Evolutionary conservation across 768 basidiomycete genomes (phyloP), one percentile per base, ranked within the genome.

Genomic region (Boletus bicolor): DNA sequence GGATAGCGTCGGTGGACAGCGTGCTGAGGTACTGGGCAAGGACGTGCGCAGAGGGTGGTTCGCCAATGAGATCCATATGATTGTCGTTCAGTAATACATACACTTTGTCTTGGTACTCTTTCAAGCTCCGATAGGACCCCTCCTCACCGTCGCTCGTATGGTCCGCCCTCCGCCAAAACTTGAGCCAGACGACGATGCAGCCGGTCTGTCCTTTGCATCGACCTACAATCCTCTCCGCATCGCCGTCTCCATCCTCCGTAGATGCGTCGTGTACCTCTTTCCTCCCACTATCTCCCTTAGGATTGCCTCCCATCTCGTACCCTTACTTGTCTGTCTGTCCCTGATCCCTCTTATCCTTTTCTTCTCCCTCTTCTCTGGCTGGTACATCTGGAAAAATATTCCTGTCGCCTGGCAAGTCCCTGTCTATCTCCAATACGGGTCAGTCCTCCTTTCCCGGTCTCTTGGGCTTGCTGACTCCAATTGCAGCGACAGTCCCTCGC

Each of bases 341-440:
- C 74, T 88, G 39, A 71, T 91, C 41, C 91, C 91, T 5, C 63
- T 90, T 1, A 61, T 88, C 32, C 60, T 84, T 34, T 64, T 82
- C 60, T 69, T 87, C 5, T 89, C 91, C 11, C 58, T 82, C 15
- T 78, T 79, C 57, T 85, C 90, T 9, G 91, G 91, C 3, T 84
- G 80, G 74, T 70, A 84, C 48, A 87, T 93, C 4, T 91, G 90
- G 88, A 82, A 75, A 59, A 87, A 75, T 60, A 76, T 84, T 5
- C 86, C 89, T 12, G 79, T 82, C 6, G 78, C 82, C 34, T 93
- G 91, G 91, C 77, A 85, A 55, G 71, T 79, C 11, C 80, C 84
- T 14, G 56, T 91, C 21, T 82, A 84, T 67, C 75, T 93, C 19
- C 89, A 91, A 75, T 93, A 92, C 60, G 91, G 91, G 91, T 91